Conservation (phyloP, 176 grass and related monocot species). For the Cenchrus americanus region DNA sequence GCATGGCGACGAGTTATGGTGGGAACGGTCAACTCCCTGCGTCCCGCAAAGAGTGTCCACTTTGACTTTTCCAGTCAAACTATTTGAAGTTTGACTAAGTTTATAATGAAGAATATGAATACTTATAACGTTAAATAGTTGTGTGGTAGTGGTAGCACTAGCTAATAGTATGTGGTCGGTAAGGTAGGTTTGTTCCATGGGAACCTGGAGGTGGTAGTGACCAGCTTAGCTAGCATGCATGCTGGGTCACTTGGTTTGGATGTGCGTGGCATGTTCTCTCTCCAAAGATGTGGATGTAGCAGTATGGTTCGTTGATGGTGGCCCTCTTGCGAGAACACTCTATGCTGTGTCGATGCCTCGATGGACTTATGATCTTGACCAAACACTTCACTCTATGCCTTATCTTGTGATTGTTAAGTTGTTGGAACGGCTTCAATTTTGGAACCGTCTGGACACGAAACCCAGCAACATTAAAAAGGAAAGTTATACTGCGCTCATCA, state of each 20-base stretch:
- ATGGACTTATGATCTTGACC: constrained; percentile 17
- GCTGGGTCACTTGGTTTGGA: constrained; percentile 56
- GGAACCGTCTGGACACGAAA: not conserved
- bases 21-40: no score
- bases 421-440: not conserved
- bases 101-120: no score
- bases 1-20: no score
- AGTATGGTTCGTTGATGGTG: constrained; percentile 12
- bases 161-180: not conserved
- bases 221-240: constrained; percentile 25
- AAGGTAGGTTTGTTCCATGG: constrained; percentile 38
- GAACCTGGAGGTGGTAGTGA: constrained; percentile 63
- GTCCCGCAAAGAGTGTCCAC: no score
- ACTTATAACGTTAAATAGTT: no score
- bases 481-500: no score
- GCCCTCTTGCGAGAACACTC: constrained; percentile 10
- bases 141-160: constrained; percentile 18
- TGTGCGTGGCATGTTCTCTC: constrained; percentile 50
- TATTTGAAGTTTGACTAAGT: no score
- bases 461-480: not conserved
- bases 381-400: not conserved
- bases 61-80: no score
- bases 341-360: constrained; percentile 17
- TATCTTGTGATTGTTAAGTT: not conserved
- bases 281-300: constrained; percentile 37